A percentile compares a stretch with the other conserved stretches of the same genome.
Conservation (phyloP, 2,329 filamentous ascomycete species). For the Alternaria panax region DNA sequence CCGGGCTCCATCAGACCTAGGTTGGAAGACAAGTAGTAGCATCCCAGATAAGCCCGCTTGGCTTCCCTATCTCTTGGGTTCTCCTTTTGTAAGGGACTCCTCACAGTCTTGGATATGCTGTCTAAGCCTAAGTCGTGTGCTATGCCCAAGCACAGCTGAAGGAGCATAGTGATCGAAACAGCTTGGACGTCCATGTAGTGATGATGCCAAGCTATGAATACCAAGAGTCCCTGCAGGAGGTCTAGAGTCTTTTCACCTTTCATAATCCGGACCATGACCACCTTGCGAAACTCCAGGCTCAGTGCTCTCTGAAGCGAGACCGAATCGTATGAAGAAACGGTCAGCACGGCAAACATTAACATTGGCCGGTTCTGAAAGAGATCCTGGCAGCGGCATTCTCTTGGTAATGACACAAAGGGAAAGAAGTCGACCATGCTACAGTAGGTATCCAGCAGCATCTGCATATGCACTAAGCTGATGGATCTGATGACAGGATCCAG, state of each 20-base stretch:
- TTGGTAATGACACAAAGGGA: conserved; percentile 44
- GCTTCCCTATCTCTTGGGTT: conserved; percentile 38
- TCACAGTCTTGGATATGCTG: conserved; percentile 26
- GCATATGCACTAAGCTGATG: conserved; percentile 47
- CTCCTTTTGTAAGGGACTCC: conserved; percentile 30
- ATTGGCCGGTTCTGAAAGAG: conserved; percentile 43
- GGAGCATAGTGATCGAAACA: conserved; percentile 43
- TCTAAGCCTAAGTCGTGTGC: conserved; percentile 43
- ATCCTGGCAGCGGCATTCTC: conserved; percentile 36
- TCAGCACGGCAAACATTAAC: conserved; percentile 45
- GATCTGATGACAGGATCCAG: conserved; percentile 45
- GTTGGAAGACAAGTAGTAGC: conserved; percentile 44
- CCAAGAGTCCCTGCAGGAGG: conserved; percentile 41
- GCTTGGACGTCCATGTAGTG: conserved; percentile 48
- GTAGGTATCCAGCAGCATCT: conserved; percentile 43
- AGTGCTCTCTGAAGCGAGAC: conserved; percentile 37
- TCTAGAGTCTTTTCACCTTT: conserved; percentile 47
- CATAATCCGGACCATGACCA: conserved; percentile 46
- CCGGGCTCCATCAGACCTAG: conserved; percentile 36
- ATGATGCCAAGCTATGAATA: conserved; percentile 50
- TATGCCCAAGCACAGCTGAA: conserved; percentile 45
- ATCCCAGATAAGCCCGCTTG: conserved; percentile 47
- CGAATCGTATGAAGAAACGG: conserved; percentile 44
- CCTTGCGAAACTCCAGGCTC: conserved; percentile 48
- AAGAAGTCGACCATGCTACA: conserved; percentile 45